Percentiles rank a stretch among this genome's conserved stretches.
Evolutionary conservation across 1,284 basidiomycete genomes (phyloP).

Genomic region (Amylostereum chailletii): DNA sequence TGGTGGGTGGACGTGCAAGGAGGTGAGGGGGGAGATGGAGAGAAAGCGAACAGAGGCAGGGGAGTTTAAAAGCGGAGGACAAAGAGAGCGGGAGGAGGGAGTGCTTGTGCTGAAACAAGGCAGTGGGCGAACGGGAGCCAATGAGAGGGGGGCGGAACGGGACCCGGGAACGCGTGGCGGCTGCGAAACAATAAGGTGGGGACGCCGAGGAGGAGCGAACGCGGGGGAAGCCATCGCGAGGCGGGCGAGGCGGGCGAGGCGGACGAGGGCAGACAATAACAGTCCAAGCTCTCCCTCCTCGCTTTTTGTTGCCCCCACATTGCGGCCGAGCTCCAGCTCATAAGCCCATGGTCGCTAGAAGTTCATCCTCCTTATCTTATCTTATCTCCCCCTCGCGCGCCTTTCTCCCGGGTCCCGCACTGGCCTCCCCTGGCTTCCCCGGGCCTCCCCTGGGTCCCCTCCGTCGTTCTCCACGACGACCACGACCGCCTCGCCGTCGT

Average conservation of each 20-base stretch:
- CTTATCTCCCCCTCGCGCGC: no score
- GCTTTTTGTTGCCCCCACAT: no score
- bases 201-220: no score
- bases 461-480: no score
- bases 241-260: no score
- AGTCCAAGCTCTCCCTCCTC: background rate
- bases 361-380: no score
- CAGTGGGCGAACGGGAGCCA: conserved; percentile 10
- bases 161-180: conserved; percentile 7
- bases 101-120: background rate
- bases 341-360: no score
- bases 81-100: conserved; percentile 12
- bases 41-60: conserved; percentile 15
- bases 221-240: no score
- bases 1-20: conserved; percentile 25
- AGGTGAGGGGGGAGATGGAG: conserved; percentile 21
- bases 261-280: conserved; percentile 8
- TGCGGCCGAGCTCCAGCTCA: no score
- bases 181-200: conserved; percentile 4
- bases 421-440: no score
- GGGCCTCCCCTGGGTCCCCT: no score
- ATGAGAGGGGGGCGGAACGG: conserved; percentile 2
- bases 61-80: conserved; percentile 15
- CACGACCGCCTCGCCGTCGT: background rate
- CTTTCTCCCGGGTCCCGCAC: no score